These are phyloP conservation scores for Curvularia eragrostidis DNA, from an alignment of 2,329 filamentous ascomycete genomes.

Conservation along the genomic window DNA sequence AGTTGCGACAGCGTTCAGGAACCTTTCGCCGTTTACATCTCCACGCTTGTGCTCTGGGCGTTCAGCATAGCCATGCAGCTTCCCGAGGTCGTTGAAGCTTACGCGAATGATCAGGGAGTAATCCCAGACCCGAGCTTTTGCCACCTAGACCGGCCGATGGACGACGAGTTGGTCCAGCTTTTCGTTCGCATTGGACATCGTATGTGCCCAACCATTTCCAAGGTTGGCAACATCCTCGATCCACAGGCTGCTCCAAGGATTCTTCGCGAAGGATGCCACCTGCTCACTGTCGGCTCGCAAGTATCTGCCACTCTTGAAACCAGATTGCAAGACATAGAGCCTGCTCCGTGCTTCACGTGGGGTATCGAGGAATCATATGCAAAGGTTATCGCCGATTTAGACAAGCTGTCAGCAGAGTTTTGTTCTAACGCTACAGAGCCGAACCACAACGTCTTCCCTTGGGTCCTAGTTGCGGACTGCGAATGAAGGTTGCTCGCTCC, in stretches of 20 bases:
- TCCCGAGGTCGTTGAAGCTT: conserved; percentile 16
- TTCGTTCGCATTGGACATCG: conserved; percentile 60
- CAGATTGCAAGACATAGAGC: no score
- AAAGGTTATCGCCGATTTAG: no score
- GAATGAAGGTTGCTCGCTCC: no score
- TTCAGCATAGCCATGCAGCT: conserved; percentile 44
- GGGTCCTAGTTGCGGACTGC: no score
- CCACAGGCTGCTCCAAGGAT: not conserved
- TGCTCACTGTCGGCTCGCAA: not conserved
- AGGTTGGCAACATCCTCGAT: conserved; percentile 59
- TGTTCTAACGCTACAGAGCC: no score
- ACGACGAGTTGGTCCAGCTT: conserved; percentile 59
- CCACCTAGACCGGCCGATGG: conserved; percentile 62
- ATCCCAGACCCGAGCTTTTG: conserved; percentile 54
- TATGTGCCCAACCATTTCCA: conserved; percentile 60
- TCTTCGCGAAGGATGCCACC: not conserved
- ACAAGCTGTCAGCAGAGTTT: no score
- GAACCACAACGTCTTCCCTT: no score
- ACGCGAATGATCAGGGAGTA: conserved; percentile 8
- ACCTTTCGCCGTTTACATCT: conserved; percentile 55
- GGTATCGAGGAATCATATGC: not conserved
- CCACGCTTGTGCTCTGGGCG: conserved; percentile 58
- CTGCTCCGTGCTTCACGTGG: not conserved
- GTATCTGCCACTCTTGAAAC: no score
- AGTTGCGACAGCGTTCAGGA: conserved; percentile 58